These are phyloP conservation scores for Paracamarosporium sp. DNA, from an alignment of 2,329 filamentous ascomycete genomes.

Conservation along the genomic window DNA sequence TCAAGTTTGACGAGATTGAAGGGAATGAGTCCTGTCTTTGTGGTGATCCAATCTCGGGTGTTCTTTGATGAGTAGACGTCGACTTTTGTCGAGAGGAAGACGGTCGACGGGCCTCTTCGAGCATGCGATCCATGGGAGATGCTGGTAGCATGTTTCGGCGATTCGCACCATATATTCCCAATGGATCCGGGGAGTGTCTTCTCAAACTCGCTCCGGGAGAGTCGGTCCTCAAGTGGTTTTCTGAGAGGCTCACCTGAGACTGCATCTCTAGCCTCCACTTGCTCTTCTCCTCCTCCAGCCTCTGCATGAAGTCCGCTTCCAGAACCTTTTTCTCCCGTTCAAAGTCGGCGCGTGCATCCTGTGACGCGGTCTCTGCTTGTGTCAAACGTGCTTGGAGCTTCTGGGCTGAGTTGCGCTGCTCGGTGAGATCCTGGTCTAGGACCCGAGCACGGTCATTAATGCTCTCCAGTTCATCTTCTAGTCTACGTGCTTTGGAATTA, in stretches of 20 bases:
- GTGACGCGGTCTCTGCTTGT: constrained; percentile 68
- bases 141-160: constrained; percentile 36
- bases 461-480: constrained; percentile 85
- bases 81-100: constrained; percentile 43
- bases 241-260: constrained; percentile 32
- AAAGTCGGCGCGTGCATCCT: constrained; percentile 63
- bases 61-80: constrained; percentile 30
- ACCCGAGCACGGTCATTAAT: constrained; percentile 68
- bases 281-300: constrained; percentile 69
- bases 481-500: constrained; percentile 70
- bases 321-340: constrained; percentile 65
- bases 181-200: constrained; percentile 48
- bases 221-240: constrained; percentile 44
- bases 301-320: constrained; percentile 64
- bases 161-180: constrained; percentile 33
- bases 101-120: constrained; percentile 43
- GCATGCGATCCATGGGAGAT: constrained; percentile 45
- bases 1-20: constrained; percentile 36
- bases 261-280: constrained; percentile 62
- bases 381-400: constrained; percentile 70
- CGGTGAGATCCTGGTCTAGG: constrained; percentile 68
- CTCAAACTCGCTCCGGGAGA: constrained; percentile 47
- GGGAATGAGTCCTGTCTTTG: constrained; percentile 44
- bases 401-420: constrained; percentile 66
- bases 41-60: constrained; percentile 45